Conservation (phyloP, 2,329 filamentous ascomycete genomes). For the Rosellinia necatrix region DNA sequence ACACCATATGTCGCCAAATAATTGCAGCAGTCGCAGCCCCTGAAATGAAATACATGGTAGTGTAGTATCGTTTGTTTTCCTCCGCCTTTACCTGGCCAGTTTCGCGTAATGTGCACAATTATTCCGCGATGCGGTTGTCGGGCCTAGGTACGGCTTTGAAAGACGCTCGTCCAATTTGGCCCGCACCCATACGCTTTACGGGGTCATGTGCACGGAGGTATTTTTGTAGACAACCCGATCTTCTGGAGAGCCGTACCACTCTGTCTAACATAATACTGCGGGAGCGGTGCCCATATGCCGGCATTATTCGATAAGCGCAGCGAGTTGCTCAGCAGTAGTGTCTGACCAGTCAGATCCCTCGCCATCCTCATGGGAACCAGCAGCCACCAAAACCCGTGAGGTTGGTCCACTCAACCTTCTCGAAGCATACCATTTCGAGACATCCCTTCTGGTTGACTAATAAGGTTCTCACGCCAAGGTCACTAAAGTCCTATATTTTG, state of each 20-base stretch:
- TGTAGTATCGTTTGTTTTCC: background rate
- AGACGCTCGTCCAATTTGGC: background rate
- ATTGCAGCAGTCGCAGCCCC: background rate
- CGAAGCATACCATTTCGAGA: constrained; percentile 19
- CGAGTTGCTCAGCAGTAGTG: constrained; percentile 29
- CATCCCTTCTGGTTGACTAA: constrained; percentile 17
- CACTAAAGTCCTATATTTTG: constrained; percentile 6
- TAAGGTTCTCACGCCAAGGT: constrained; percentile 37
- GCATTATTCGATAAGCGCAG: constrained; percentile 1
- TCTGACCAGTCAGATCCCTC: constrained; percentile 24
- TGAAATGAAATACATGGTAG: background rate
- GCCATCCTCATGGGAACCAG: constrained; percentile 26
- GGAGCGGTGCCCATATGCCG: constrained; percentile 16
- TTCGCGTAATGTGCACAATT: background rate
- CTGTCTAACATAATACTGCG: background rate
- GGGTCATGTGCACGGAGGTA: background rate
- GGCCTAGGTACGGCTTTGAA: background rate
- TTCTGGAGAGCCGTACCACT: background rate
- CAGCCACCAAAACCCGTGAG: constrained; percentile 30
- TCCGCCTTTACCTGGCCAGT: background rate
- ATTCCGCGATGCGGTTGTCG: background rate
- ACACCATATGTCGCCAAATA: constrained; percentile 2
- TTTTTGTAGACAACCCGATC: background rate
- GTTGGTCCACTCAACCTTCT: constrained; percentile 26
- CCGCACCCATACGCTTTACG: no score